Evolutionary conservation across 2,329 filamentous ascomycete genomes (phyloP), one percentile per base, ranked within the genome.

Genomic region (Tolypocladium tundrense): DNA sequence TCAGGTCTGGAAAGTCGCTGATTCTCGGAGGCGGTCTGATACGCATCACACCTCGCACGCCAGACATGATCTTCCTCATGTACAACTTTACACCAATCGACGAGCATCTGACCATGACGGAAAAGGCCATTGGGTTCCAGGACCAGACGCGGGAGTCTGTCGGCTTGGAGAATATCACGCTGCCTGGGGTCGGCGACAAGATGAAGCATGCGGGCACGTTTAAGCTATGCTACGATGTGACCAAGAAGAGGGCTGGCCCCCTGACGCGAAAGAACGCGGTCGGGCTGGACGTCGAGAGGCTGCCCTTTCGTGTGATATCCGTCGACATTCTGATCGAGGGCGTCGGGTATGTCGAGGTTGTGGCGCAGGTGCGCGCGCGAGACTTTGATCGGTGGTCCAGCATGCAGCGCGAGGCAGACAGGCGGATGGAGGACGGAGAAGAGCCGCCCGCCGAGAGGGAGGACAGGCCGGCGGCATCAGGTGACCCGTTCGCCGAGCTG

Each of bases 261-360:
- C 72, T 92, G 45, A 90, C 88, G 4, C 76, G 79, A 39, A 82
- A 79, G 59, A 77, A 82, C 54, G 88, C 83, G 2, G 80, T 80
- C 51, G 85, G 80, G 43, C 76, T 87, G 52, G 84, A 82, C 58
- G 80, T 88, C 0, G 85, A 90, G 2, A 75, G 79, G 19, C 76
- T 97, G 5, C 90, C 91, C 0, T 99, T 92, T 72, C 82, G 83
- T 16, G 85, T 97, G 2, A 79, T 94, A 60, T 85, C 88, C 10
- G 82, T 87, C 0, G 95, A 99, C 68, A 85, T 99, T 31, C 76
- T 99, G 16, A 85, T 99, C 54, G 93, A 97, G 70, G 91, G 94
- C 2, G 87, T 91, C 33, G 94, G 94, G 9, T 99, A 95, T 89
- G 81, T 99, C 2, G 94, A 99, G 72, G 72, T 99, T 45, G 86